Percentiles rank a stretch among this genome's conserved stretches.
phyloP scores from a whole-genome alignment of 768 basidiomycete genomes.

The Mycena galopus region DNA sequence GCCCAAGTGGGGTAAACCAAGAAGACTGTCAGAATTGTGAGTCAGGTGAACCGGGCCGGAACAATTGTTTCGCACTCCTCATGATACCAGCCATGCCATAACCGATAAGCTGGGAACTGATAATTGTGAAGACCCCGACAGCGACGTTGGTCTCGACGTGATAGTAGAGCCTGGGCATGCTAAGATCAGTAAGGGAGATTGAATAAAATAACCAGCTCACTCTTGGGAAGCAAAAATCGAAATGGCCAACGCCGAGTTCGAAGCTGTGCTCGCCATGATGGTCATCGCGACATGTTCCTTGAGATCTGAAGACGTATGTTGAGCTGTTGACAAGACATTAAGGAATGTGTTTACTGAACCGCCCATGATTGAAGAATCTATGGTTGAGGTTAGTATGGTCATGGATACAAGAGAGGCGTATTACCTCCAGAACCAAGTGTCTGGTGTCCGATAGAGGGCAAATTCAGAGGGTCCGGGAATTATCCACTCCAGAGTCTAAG shows the following conservation, averaged over 20 bases:
- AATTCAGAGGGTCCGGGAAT: constrained; percentile 40
- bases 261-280: constrained; percentile 68
- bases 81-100: constrained; percentile 54
- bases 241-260: constrained; percentile 64
- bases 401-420: not conserved
- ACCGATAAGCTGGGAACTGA: constrained; percentile 53
- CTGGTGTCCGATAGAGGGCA: constrained; percentile 39
- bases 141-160: constrained; percentile 54
- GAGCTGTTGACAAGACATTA: not conserved
- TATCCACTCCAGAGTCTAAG: constrained; percentile 48
- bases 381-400: not conserved
- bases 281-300: constrained; percentile 68
- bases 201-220: constrained; percentile 59
- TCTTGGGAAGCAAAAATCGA: constrained; percentile 68
- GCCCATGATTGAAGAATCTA: constrained; percentile 62
- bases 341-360: constrained; percentile 57
- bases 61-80: constrained; percentile 31
- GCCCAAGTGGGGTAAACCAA: constrained; percentile 63
- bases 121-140: constrained; percentile 55
- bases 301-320: constrained; percentile 39
- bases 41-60: not conserved
- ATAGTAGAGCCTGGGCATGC: too few species aligned
- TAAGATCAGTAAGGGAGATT: too few species aligned
- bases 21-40: constrained; percentile 44
- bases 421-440: constrained; percentile 53